A percentile compares a stretch with the other conserved stretches of the same genome.
phyloP scores from a whole-genome alignment of 192 early-diverging fungal species.

The Rhizophagus clarus region DNA sequence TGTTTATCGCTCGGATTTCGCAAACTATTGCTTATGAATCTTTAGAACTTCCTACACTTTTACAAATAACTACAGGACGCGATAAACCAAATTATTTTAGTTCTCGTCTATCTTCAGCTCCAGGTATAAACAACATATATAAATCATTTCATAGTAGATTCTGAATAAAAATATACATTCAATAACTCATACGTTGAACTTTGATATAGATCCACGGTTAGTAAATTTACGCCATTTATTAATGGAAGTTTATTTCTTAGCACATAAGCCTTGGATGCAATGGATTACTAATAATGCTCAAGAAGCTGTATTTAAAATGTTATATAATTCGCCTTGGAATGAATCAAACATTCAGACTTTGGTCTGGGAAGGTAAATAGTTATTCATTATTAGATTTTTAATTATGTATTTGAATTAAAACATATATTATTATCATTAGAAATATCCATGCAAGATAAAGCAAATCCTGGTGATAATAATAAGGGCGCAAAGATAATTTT shows the following conservation, averaged over 20 bases:
- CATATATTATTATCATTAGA: background rate
- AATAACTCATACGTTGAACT: too few relatives aligned
- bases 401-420: background rate
- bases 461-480: background rate
- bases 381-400: background rate
- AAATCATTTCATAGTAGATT: background rate
- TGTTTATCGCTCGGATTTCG: conserved; percentile 24
- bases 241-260: conserved; percentile 39
- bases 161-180: too few relatives aligned
- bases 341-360: conserved; percentile 41
- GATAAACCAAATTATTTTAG: background rate
- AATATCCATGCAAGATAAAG: conserved; percentile 4
- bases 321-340: conserved; percentile 45
- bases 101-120: conserved; percentile 2
- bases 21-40: conserved; percentile 27
- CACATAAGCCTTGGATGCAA: conserved; percentile 51
- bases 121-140: background rate
- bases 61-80: background rate
- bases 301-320: conserved; percentile 31
- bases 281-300: conserved; percentile 28
- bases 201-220: conserved; percentile 39
- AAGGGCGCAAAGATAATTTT: conserved; percentile 35
- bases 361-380: conserved; percentile 53
- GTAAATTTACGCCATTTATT: conserved; percentile 35
- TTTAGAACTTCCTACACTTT: background rate